Percentiles rank a stretch among this genome's conserved stretches.
These are phyloP conservation scores for Solioccasus polychromus DNA, from an alignment of 768 basidiomycete species.

Conservation along the genomic window DNA sequence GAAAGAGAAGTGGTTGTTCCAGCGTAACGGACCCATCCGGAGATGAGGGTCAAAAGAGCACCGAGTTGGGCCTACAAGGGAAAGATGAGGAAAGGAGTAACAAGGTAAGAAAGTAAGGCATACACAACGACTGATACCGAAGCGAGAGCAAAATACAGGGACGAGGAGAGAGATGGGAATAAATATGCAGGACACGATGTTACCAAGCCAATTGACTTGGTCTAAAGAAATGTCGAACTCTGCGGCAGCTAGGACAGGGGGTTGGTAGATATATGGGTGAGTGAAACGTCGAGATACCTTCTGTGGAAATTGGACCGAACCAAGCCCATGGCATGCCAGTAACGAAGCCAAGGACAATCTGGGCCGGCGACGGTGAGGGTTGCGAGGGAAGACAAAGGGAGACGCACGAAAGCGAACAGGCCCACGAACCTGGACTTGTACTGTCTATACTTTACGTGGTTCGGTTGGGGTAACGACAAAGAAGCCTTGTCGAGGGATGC, in stretches of 20 bases:
- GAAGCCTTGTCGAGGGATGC: neutral
- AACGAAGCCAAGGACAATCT: slow-evolving; percentile 64
- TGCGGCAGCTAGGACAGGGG: slow-evolving; percentile 42
- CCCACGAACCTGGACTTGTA: slow-evolving; percentile 73
- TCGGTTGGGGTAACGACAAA: neutral
- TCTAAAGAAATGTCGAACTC: slow-evolving; percentile 69
- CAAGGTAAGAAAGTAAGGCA: slow-evolving; percentile 23
- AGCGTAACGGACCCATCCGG: slow-evolving; percentile 76
- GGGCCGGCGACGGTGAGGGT: neutral
- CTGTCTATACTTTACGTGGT: slow-evolving; percentile 45
- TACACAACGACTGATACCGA: slow-evolving; percentile 63
- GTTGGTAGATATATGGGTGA: neutral
- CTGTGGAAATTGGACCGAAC: slow-evolving; percentile 80
- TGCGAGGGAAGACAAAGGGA: neutral
- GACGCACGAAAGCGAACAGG: slow-evolving; percentile 52
- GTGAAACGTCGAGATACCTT: slow-evolving; percentile 47
- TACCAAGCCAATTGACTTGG: slow-evolving; percentile 81
- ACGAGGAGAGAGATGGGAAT: slow-evolving; percentile 59
- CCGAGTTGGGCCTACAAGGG: slow-evolving; percentile 60
- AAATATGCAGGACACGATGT: slow-evolving; percentile 59
- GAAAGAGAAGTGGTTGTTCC: slow-evolving; percentile 59
- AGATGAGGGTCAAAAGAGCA: slow-evolving; percentile 48
- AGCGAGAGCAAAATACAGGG: slow-evolving; percentile 55
- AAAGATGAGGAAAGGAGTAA: neutral
- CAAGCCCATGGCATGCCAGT: slow-evolving; percentile 71